Base-by-base conservation (phyloP, 768 basidiomycete species). In the Lentinula detonsa region DNA sequence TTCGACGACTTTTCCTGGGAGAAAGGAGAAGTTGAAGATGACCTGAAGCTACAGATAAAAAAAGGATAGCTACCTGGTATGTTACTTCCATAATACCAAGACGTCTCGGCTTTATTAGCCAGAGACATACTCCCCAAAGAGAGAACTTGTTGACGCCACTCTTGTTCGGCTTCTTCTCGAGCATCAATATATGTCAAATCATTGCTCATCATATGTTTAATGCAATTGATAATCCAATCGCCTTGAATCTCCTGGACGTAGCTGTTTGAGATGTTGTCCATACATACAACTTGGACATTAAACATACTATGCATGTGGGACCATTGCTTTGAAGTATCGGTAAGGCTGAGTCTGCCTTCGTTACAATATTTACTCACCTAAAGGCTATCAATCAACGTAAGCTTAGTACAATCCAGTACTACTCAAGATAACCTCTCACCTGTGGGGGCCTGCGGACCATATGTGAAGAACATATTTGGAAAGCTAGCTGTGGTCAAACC, bases 181-280 rank as follows among this genome's bases (percentile, higher is more conserved):
- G 59, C 49, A 28, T 52, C 16, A 1, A 60, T 60, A 4, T 5
- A 23, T 10, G 59, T 52, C 18, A 51, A 43, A 0, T 60, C 49
- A 28, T 65, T 59, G 13, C 59, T 11, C 7, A 61, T 61, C 61
- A 65, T 65, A 58, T 62, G 23, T 11, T 48, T 50, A 15, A 70
- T 59, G 48, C 65, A 71, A 39, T 70, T 52, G 37, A 65, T 46
- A 45, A 71, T 65, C 70, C 70, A 71, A 40, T 65, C 61, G 10
- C 67, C 62, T 66, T 71, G 69, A 21, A 67, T 48, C 62, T 71
- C 69, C 70, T 71, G 39, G 8, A 4, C 4, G 4, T 18, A 4
- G 31, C 11, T 33, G 16, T 13, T 10, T 50, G 10, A 50, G 49
- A 13, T 4, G 28, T 28, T 9, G 33, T 11, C 18, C 43, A 57